phyloP scores from a whole-genome alignment of 1,139 yeast genomes.

The Scheffersomyces stambukii region DNA sequence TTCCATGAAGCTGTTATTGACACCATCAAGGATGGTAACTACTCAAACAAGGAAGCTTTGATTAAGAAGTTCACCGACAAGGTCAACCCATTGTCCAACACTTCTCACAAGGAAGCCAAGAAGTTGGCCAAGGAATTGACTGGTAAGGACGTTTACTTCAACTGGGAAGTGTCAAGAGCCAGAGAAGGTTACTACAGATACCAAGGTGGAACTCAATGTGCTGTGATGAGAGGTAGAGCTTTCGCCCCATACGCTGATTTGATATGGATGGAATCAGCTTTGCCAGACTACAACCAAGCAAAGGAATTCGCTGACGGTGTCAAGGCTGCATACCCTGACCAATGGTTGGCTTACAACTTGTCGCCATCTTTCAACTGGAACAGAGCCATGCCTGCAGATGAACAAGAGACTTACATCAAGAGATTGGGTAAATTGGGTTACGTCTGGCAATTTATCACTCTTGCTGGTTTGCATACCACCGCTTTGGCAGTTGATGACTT shows the following conservation, averaged over 20 bases:
- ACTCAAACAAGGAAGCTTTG: conserved; percentile 61
- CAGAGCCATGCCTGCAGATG: conserved; percentile 81
- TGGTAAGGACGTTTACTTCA: conserved; percentile 83
- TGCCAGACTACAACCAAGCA: conserved; percentile 92
- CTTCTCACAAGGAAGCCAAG: conserved; percentile 79
- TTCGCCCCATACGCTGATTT: conserved; percentile 93
- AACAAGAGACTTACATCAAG: conserved; percentile 86
- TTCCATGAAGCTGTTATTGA: conserved; percentile 92
- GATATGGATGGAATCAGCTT: conserved; percentile 98
- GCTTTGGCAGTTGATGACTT: conserved; percentile 90
- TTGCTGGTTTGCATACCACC: conserved; percentile 95
- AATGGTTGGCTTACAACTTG: conserved; percentile 94
- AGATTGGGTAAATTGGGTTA: conserved; percentile 88
- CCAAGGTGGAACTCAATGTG: conserved; percentile 96
- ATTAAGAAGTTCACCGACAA: conserved; percentile 62
- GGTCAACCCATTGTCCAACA: conserved; percentile 71
- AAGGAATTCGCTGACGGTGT: conserved; percentile 93
- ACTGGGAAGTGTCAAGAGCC: conserved; percentile 96
- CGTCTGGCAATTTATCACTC: conserved; percentile 97
- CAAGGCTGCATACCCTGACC: conserved; percentile 73
- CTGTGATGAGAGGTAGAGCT: conserved; percentile 95
- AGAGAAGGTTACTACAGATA: conserved; percentile 98
- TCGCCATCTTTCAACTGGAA: conserved; percentile 99
- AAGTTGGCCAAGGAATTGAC: conserved; percentile 69
- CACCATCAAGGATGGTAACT: conserved; percentile 61